Evolutionary conservation across 257 asterid genomes (phyloP).

Genomic region (Leptodermis oblonga): DNA sequence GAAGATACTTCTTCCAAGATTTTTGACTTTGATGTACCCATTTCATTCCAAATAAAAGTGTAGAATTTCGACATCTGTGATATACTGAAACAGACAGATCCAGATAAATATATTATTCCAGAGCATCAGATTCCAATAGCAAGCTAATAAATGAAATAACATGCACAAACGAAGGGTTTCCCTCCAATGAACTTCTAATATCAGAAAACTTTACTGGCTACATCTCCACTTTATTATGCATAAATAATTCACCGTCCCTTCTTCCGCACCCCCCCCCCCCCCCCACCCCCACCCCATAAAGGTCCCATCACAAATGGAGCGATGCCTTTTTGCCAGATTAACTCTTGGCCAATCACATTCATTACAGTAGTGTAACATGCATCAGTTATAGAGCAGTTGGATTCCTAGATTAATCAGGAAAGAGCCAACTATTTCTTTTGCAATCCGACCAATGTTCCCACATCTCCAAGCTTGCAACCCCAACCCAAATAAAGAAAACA

Average conservation of each 20-base stretch:
- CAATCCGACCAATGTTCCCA: background rate
- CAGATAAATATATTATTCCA: slow-evolving; percentile 7
- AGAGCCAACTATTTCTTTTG: background rate
- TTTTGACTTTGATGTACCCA: slow-evolving; percentile 52
- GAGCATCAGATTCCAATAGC: background rate
- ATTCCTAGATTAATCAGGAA: background rate
- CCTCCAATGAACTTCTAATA: background rate
- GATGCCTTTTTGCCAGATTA: background rate
- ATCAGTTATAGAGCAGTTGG: background rate
- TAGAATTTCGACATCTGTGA: slow-evolving; percentile 83
- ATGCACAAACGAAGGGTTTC: background rate
- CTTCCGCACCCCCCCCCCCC: too few relatives aligned
- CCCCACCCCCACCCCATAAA: too few relatives aligned
- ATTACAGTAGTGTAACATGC: background rate
- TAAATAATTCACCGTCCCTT: too few relatives aligned
- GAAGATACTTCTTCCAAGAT: slow-evolving; percentile 48
- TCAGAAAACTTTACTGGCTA: background rate
- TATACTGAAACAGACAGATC: slow-evolving; percentile 45
- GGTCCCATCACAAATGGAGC: background rate
- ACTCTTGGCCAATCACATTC: background rate
- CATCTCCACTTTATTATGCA: too few relatives aligned
- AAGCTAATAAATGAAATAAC: background rate
- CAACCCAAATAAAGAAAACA: background rate
- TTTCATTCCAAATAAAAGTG: slow-evolving; percentile 66
- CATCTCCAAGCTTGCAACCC: background rate